Evolutionary conservation across 495 filamentous ascomycete genomes (phyloP), one percentile per base, ranked within the genome.

Genomic region (Parathielavia appendiculata): DNA sequence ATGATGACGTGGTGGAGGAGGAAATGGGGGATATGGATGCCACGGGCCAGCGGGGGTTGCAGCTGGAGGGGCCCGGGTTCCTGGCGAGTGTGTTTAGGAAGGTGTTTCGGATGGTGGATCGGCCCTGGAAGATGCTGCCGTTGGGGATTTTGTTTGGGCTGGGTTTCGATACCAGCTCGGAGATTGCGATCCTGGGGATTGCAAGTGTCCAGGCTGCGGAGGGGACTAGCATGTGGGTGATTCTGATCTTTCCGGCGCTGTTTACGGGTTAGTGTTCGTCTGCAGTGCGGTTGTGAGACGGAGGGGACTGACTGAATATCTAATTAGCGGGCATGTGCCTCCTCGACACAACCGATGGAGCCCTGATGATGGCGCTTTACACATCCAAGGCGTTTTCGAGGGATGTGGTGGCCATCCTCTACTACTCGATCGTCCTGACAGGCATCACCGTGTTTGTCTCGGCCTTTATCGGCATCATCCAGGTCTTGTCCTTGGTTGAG

Each of bases 101-200:
- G 52, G 74, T 92, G 71, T 96, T 97, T 74, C 85, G 81, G 58
- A 69, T 95, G 20, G 86, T 98, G 67, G 89, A 98, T 69, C 74
- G 87, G 67, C 90, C 91, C 1, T 98, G 93, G 93, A 98, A 98
- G 72, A 98, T 97, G 92, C 87, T 95, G 68, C 90, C 91, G 6
- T 74, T 97, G 5, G 92, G 92, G 5, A 76, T 96, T 4, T 68
- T 97, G 20, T 98, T 98, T 71, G 93, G 93, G 16, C 77, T 97
- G 11, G 93, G 93, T 1, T 98, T 98, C 69, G 93, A 98, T 71
- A 97, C 93, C 0, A 95, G 89, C 36, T 92, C 88, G 17, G 93
- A 98, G 71, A 88, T 98, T 66, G 93, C 93, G 0, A 76, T 98
- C 3, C 73, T 98, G 5, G 92, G 93, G 1, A 96, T 97, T 58